These are phyloP conservation scores for Geotrichum candidum DNA, from an alignment of 1,139 yeast genomes.

Conservation along the genomic window DNA sequence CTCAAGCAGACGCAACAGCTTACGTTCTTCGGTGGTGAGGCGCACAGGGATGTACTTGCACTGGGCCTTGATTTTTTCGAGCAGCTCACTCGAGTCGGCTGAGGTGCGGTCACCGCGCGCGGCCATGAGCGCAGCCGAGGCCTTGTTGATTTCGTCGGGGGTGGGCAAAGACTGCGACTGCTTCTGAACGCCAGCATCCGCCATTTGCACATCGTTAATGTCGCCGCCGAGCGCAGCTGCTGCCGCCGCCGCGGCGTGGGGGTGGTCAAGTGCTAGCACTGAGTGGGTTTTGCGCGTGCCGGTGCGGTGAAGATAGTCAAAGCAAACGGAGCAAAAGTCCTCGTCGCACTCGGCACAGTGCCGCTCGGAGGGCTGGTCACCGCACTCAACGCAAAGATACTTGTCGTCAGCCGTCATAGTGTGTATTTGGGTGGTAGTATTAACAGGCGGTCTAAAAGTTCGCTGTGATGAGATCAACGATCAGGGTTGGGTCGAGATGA, in stretches of 20 bases:
- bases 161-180: not conserved
- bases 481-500: not conserved
- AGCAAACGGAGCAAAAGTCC: conserved; percentile 60
- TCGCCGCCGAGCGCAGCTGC: not conserved
- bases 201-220: not conserved
- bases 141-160: not conserved
- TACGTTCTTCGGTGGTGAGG: conserved; percentile 57
- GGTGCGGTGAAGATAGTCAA: conserved; percentile 57
- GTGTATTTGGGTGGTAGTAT: not conserved
- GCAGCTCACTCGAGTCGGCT: conserved; percentile 11
- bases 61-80: conserved; percentile 42
- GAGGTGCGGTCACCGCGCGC: conserved; percentile 5
- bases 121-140: conserved; percentile 2
- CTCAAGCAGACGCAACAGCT: conserved; percentile 52
- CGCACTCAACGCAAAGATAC: conserved; percentile 57
- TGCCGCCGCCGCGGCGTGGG: not conserved
- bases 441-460: not conserved
- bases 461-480: not conserved
- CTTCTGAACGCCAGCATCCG: not conserved
- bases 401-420: conserved; percentile 16
- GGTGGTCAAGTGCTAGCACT: not conserved
- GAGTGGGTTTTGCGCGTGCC: conserved; percentile 35
- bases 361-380: conserved; percentile 59
- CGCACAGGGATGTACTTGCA: conserved; percentile 58
- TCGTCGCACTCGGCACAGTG: conserved; percentile 56